phyloP scores from a whole-genome alignment of 129 eudicot species.

The Flaveria linearis region DNA sequence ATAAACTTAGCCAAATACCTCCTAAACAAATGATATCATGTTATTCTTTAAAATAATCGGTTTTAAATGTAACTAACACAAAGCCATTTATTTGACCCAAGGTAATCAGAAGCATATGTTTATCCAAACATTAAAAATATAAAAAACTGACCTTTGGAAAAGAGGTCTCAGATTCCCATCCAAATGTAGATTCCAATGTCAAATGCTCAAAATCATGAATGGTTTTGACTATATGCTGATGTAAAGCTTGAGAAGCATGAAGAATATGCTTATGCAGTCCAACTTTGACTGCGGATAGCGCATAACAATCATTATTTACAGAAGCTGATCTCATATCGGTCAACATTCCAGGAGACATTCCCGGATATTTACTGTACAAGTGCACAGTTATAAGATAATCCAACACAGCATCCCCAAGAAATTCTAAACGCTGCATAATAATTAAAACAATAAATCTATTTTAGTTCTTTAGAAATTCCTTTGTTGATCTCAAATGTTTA shows the following conservation, averaged over 20 bases:
- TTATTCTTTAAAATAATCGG: not conserved
- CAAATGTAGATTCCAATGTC: constrained; percentile 47
- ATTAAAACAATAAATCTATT: not conserved
- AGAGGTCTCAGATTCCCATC: constrained; percentile 65
- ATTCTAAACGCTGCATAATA: constrained; percentile 70
- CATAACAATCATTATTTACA: constrained; percentile 85
- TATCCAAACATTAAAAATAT: not conserved
- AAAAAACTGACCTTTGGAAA: constrained; percentile 67
- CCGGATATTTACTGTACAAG: constrained; percentile 62
- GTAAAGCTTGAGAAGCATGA: constrained; percentile 68
- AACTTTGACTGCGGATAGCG: constrained; percentile 57
- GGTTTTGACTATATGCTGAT: constrained; percentile 40
- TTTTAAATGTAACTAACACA: not conserved
- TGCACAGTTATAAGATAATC: constrained; percentile 68
- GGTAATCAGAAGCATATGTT: not conserved
- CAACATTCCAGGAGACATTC: constrained; percentile 72
- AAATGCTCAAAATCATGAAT: constrained; percentile 38
- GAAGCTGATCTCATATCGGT: constrained; percentile 92
- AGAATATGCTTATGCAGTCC: constrained; percentile 71
- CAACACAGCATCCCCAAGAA: constrained; percentile 87
- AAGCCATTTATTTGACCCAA: not conserved
- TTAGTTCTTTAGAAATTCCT: not conserved
- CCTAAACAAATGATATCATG: not conserved
- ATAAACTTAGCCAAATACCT: not conserved
- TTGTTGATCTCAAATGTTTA: not conserved